A percentile compares a stretch with the other conserved stretches of the same genome.
Conservation (phyloP, 345 rosid species). For the Gossypium anomalum region DNA sequence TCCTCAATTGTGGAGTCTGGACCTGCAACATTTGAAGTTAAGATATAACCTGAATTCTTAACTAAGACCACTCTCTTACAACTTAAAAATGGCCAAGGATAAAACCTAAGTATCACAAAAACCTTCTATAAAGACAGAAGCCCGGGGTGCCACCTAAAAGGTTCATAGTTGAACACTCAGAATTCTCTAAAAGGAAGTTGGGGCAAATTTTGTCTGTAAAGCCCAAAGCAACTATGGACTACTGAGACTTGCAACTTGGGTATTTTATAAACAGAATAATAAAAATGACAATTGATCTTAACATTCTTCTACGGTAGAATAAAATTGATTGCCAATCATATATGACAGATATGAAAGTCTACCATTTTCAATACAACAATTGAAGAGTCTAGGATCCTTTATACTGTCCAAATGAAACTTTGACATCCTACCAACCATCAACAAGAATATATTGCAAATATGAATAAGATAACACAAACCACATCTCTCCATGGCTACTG, state of each 20-base stretch:
- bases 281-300: not conserved
- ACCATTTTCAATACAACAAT: constrained; percentile 13
- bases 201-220: not conserved
- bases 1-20: constrained; percentile 47
- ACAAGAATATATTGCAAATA: not conserved
- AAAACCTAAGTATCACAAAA: constrained; percentile 1
- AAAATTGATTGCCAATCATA: not conserved
- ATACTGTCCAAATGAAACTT: not conserved
- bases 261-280: constrained; percentile 1
- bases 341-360: not conserved
- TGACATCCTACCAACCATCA: not conserved
- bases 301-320: not conserved
- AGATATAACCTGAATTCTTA: not conserved
- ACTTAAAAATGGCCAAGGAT: not conserved
- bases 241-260: not conserved
- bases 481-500: constrained; percentile 79
- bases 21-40: constrained; percentile 42
- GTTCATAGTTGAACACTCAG: not conserved
- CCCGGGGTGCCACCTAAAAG: not conserved
- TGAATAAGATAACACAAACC: constrained; percentile 36
- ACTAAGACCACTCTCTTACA: not conserved
- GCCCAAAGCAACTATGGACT: not conserved
- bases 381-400: not conserved
- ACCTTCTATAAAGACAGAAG: not conserved
- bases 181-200: not conserved